Conservation (phyloP, 306 rosid genomes). For the Gastrolobium bilobum region DNA sequence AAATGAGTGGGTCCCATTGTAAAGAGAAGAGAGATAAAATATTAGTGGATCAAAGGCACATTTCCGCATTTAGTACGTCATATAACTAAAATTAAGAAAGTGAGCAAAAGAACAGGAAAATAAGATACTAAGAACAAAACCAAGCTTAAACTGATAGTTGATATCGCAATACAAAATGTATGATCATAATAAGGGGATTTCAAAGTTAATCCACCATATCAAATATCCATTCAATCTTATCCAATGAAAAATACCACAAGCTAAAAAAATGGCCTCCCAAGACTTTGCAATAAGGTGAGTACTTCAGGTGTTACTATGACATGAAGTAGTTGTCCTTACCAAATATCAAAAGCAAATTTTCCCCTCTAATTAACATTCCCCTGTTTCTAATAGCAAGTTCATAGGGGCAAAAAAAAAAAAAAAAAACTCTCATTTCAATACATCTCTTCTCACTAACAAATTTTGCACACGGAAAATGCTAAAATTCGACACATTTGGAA, state of each 20-base stretch:
- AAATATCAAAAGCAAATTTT: not conserved
- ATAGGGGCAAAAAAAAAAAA: too few relatives aligned
- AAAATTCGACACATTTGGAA: not conserved
- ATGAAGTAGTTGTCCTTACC: not conserved
- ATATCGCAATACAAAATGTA: not conserved
- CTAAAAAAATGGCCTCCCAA: not conserved
- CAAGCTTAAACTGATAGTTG: slow-evolving; percentile 12
- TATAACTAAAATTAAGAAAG: not conserved
- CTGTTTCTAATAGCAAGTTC: too few relatives aligned
- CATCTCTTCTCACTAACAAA: not conserved
- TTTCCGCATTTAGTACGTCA: not conserved
- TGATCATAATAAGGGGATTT: not conserved
- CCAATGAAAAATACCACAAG: not conserved
- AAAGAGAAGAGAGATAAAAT: too few relatives aligned
- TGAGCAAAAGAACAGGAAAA: not conserved
- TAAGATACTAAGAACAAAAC: not conserved
- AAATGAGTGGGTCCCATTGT: too few relatives aligned
- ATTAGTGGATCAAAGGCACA: not conserved
- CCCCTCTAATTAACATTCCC: too few relatives aligned
- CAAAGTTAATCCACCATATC: not conserved
- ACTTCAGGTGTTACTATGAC: not conserved
- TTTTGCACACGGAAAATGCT: not conserved
- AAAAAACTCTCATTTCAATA: not conserved
- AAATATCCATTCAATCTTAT: not conserved
- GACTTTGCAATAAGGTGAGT: not conserved